Evolutionary conservation across 176 grass and related monocot genomes (phyloP), one percentile per base, ranked within the genome.

Genomic region (Chloris gayana): DNA sequence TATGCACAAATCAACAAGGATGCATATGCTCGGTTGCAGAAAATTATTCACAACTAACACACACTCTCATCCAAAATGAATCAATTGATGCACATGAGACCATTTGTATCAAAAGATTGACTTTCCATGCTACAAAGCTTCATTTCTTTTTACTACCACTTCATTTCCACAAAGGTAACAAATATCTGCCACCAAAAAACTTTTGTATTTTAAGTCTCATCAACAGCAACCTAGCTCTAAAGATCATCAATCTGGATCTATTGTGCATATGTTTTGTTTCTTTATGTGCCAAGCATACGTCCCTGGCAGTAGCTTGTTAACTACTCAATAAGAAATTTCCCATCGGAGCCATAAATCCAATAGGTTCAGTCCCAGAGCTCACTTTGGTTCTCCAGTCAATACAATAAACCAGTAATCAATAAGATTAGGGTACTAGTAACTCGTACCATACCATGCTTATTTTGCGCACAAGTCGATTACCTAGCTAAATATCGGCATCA

Each of bases 1-100:
- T 49, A 63, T 21, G 17, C 27, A 72, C 53, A 3, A 57, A 80
- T 64, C 35, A 81, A 75, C 61, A 75, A 56, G 33, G 41, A 69
- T 74, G 30, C 12, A 79, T 31, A 79, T 60, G 31, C 19, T 18
- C 24, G 33, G 64, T 50, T 50, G 39, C 63, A 26, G 9, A 26
- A 54, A 24, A 21, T 7, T 74, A 64, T 54, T 44, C 64, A 46
- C n/a, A 76, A 68, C 19, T 29, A 70, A 3, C 64, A 32, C 44
- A 11, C 27, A 71, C 62, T 37, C 11, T n/a, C 46, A 9, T 24
- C 14, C 11, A 26, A 2, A 46, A 75, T 29, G 15, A 33, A 62
- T 80, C 69, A 34, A 53, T 60, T 21, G 26, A 51, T 53, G 63
- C 25, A 22, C 44, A 32, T 19, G 14, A 34, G 30, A 69, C 42